phyloP scores from a whole-genome alignment of 208 protist genomes.

The Ichthyophonus hoferi region DNA sequence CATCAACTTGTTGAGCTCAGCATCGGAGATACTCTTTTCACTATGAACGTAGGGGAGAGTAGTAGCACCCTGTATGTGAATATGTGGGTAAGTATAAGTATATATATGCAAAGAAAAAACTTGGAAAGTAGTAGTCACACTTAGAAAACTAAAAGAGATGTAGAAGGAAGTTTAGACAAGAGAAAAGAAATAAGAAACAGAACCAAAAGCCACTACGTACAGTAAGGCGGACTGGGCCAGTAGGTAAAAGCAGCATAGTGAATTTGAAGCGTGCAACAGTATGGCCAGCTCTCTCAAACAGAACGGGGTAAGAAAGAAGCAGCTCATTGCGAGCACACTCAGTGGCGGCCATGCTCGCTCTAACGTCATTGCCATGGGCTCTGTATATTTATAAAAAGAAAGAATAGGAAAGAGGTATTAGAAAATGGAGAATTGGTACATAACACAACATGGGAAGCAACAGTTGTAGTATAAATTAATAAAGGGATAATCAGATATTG shows the following conservation, averaged over 20 bases:
- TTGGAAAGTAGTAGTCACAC: no score
- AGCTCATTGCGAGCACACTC: slow-evolving; percentile 34
- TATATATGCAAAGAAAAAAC: no score
- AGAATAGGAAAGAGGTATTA: no score
- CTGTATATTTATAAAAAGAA: background rate
- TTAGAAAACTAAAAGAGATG: no score
- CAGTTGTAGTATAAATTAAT: no score
- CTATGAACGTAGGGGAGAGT: background rate
- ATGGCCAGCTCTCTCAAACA: slow-evolving; percentile 18
- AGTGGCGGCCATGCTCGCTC: slow-evolving; percentile 24
- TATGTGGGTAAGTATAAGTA: no score
- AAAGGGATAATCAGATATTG: no score
- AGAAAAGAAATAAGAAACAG: no score
- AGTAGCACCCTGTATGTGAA: background rate
- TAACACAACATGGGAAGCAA: no score
- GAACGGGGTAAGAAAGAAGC: slow-evolving; percentile 15
- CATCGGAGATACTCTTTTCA: background rate
- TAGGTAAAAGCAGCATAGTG: slow-evolving; percentile 55
- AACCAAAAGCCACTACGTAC: no score
- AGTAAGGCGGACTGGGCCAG: slow-evolving; percentile 42
- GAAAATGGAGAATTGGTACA: no score
- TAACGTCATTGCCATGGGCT: slow-evolving; percentile 18
- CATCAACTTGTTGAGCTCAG: background rate
- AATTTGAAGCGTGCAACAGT: slow-evolving; percentile 69
- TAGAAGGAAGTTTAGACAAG: no score